Conservation (phyloP, 202 grass and related monocot genomes). For the Digitaria exilis region DNA sequence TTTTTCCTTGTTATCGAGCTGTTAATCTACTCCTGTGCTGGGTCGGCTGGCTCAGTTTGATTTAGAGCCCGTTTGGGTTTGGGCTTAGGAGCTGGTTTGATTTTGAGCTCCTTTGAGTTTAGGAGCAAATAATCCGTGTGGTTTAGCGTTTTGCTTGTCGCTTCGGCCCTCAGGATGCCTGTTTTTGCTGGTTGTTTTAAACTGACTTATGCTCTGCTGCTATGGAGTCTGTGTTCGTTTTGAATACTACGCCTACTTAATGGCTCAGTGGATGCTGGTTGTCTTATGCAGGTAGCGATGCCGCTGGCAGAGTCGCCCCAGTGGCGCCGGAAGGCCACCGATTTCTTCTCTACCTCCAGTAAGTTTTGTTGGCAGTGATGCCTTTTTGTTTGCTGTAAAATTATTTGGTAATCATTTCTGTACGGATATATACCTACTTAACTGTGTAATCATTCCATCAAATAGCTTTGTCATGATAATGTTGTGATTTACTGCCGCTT, state of each 20-base stretch:
- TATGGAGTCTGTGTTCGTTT: neutral
- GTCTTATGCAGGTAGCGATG: conserved; percentile 47
- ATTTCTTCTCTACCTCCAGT: conserved; percentile 86
- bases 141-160: too few species aligned
- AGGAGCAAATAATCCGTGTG: neutral
- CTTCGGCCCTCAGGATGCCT: too few species aligned
- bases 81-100: neutral
- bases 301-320: conserved; percentile 53
- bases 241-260: neutral
- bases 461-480: conserved; percentile 21
- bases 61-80: neutral
- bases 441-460: neutral
- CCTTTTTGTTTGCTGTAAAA: neutral
- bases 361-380: neutral
- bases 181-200: too few species aligned
- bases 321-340: conserved; percentile 70
- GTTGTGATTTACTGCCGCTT: neutral
- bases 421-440: neutral
- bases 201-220: neutral
- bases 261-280: neutral
- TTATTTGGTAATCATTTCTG: neutral
- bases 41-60: neutral
- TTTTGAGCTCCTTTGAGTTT: neutral
- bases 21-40: conserved; percentile 27
- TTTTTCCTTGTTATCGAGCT: neutral